Percentiles rank a stretch among this genome's conserved stretches.
phyloP scores from a whole-genome alignment of 352 stramenopile genomes.

The Phytophthora hibernalis region DNA sequence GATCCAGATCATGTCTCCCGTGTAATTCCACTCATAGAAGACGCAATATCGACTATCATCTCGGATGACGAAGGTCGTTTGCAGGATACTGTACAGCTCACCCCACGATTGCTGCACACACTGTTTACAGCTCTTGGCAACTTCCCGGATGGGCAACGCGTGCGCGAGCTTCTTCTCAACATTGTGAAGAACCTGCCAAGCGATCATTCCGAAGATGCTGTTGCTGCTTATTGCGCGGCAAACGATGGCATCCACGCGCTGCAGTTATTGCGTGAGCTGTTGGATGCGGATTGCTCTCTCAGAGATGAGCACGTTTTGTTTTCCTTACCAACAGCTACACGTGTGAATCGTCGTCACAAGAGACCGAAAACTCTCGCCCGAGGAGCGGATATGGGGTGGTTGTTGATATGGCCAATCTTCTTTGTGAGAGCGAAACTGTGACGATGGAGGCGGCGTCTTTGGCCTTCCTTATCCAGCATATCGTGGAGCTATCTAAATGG shows the following conservation, averaged over 20 bases:
- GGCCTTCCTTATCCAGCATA: slow-evolving; percentile 57
- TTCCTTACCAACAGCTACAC: slow-evolving; percentile 65
- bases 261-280: slow-evolving; percentile 47
- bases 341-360: slow-evolving; percentile 19
- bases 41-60: slow-evolving; percentile 20
- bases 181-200: slow-evolving; percentile 49
- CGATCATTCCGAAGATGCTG: slow-evolving; percentile 49
- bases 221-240: slow-evolving; percentile 66
- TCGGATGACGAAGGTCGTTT: slow-evolving; percentile 4
- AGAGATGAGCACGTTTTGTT: slow-evolving; percentile 65
- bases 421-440: slow-evolving; percentile 37
- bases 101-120: slow-evolving; percentile 58
- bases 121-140: slow-evolving; percentile 52
- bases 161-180: slow-evolving; percentile 54
- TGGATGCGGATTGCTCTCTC: slow-evolving; percentile 41
- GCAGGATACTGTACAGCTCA: slow-evolving; percentile 35
- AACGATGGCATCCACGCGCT: slow-evolving; percentile 41
- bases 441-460: slow-evolving; percentile 46
- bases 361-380: slow-evolving; percentile 32
- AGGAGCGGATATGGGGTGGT: slow-evolving; percentile 34
- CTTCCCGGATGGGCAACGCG: slow-evolving; percentile 41
- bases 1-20: slow-evolving; percentile 40
- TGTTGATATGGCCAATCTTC: slow-evolving; percentile 35
- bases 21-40: slow-evolving; percentile 50
- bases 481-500: slow-evolving; percentile 52